A percentile compares a stretch with the other conserved stretches of the same genome.
Evolutionary conservation across 768 basidiomycete species (phyloP).

Genomic region (Pleurotus giganteus): DNA sequence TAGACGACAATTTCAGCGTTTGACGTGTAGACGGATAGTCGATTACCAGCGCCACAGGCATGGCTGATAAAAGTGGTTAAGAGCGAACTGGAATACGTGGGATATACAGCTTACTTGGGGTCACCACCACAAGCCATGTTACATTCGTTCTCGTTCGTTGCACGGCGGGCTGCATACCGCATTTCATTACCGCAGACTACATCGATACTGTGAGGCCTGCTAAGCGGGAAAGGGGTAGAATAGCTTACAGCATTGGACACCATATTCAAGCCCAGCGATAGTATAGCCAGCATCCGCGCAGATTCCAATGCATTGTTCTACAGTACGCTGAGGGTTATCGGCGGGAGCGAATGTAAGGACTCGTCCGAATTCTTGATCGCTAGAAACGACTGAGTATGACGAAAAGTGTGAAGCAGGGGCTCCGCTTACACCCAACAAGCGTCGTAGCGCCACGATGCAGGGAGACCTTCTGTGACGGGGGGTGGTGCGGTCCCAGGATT

Average conservation of each 20-base stretch:
- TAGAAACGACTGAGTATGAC: neutral
- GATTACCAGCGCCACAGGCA: conserved; percentile 41
- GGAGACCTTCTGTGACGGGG: conserved; percentile 6
- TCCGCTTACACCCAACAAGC: neutral
- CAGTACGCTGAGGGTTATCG: conserved; percentile 3
- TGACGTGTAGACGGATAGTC: conserved; percentile 48
- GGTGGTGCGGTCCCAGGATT: conserved; percentile 1
- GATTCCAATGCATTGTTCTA: conserved; percentile 5
- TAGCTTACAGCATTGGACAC: conserved; percentile 11
- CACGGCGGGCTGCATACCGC: neutral
- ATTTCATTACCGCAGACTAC: conserved; percentile 6
- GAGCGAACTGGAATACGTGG: neutral
- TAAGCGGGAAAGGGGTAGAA: neutral
- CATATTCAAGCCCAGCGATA: conserved; percentile 9
- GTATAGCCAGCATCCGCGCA: conserved; percentile 1
- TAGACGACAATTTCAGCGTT: conserved; percentile 46
- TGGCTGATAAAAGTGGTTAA: conserved; percentile 8
- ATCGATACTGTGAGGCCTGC: neutral
- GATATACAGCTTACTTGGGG: conserved; percentile 42
- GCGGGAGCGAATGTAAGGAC: neutral
- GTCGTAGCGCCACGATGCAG: neutral
- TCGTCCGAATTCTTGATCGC: conserved; percentile 7
- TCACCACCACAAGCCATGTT: conserved; percentile 75
- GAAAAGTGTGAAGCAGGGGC: neutral
- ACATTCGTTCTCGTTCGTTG: conserved; percentile 45